Evolutionary conservation across 140 eudicot species (phyloP).

Genomic region (Flaveria floridana): DNA sequence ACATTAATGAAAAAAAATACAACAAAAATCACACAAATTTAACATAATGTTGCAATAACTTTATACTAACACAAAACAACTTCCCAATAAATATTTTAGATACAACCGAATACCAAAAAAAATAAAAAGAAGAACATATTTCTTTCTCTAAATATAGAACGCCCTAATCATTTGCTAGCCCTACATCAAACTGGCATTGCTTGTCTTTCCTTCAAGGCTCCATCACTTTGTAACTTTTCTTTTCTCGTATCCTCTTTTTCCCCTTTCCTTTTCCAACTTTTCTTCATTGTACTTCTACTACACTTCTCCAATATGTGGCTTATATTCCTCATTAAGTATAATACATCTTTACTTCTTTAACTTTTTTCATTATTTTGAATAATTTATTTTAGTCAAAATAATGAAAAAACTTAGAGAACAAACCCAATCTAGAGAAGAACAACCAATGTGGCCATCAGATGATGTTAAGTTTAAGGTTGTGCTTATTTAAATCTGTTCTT

Average conservation of each 20-base stretch:
- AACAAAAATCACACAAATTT: slow-evolving; percentile 2
- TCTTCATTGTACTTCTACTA: slow-evolving; percentile 42
- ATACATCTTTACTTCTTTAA: slow-evolving; percentile 9
- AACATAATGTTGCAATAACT: slow-evolving; percentile 17
- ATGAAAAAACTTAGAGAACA: slow-evolving; percentile 34
- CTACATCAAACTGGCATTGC: slow-evolving; percentile 52
- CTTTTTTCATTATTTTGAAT: slow-evolving; percentile 41
- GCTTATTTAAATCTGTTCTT: slow-evolving; percentile 67
- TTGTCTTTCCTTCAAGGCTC: slow-evolving; percentile 43
- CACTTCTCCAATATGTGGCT: slow-evolving; percentile 48
- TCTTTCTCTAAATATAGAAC: slow-evolving; percentile 29
- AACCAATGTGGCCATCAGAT: slow-evolving; percentile 3
- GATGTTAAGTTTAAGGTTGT: slow-evolving; percentile 22
- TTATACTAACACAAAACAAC: slow-evolving; percentile 35
- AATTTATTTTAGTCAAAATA: slow-evolving; percentile 30
- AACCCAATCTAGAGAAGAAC: not conserved
- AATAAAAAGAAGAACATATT: not conserved
- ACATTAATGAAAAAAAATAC: not conserved
- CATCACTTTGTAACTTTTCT: slow-evolving; percentile 28
- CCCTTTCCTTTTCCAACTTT: slow-evolving; percentile 30
- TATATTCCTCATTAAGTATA: slow-evolving; percentile 22
- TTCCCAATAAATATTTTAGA: slow-evolving; percentile 20
- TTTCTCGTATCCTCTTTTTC: slow-evolving; percentile 25
- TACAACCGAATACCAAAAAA: slow-evolving; percentile 29
- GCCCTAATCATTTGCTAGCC: slow-evolving; percentile 47